phyloP scores from a whole-genome alignment of 306 rosid genomes.

The Comarum palustre region DNA sequence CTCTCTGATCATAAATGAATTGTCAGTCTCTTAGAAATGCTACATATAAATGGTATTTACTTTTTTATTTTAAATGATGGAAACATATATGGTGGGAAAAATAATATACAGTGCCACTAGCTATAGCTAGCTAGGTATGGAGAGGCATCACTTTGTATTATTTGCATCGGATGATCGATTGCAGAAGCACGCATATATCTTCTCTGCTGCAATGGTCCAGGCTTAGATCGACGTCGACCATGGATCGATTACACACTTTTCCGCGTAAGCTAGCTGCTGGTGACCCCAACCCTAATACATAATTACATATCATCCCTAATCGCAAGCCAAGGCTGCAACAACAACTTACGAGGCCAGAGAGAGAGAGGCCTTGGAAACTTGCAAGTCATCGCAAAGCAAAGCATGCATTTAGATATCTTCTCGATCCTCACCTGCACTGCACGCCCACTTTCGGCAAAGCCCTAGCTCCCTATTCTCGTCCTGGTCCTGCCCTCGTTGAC shows the following conservation, averaged over 20 bases:
- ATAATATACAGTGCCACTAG: no score
- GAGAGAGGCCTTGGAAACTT: not conserved
- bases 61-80: no score
- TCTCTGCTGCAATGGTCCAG: slow-evolving; percentile 7
- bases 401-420: not conserved
- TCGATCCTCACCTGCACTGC: not conserved
- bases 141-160: not conserved
- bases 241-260: not conserved
- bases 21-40: no score
- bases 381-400: not conserved
- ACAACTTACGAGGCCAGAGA: not conserved
- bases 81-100: no score
- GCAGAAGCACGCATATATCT: not conserved
- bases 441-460: not conserved
- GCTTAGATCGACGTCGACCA: not conserved
- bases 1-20: no score
- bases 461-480: not conserved
- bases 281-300: not conserved
- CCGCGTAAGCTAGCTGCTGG: not conserved
- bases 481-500: not conserved
- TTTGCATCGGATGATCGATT: not conserved
- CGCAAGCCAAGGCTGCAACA: not conserved
- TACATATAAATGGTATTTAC: no score
- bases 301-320: not conserved
- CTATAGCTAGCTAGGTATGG: not conserved